Percentiles rank a stretch among this genome's conserved stretches.
phyloP scores from a whole-genome alignment of 2,329 filamentous ascomycete species.

The Ophiocordyceps unilateralis region DNA sequence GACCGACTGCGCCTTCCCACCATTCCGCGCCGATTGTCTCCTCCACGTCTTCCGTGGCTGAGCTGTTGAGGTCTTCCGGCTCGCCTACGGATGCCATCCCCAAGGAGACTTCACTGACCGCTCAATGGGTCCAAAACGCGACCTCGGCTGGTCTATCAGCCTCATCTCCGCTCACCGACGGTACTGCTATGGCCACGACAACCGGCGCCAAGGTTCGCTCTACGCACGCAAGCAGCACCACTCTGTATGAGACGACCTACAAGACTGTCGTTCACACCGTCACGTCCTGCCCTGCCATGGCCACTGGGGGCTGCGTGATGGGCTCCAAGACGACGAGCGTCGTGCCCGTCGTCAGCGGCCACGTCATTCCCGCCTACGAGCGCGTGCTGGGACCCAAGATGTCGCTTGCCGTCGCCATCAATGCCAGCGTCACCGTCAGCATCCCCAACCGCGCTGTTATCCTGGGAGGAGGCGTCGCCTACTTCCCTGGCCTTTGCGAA shows the following conservation, averaged over 20 bases:
- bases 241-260: neutral
- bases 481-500: neutral
- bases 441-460: neutral
- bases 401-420: neutral
- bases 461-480: neutral
- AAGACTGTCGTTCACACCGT: neutral
- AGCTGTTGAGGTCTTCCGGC: no score
- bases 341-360: neutral
- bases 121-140: no score
- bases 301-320: neutral
- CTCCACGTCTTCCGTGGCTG: no score
- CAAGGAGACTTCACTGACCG: no score
- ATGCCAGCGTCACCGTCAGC: neutral
- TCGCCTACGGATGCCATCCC: no score
- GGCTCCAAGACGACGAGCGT: neutral
- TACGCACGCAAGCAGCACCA: neutral
- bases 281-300: neutral
- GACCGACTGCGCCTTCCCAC: no score
- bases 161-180: no score
- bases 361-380: neutral
- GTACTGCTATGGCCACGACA: no score
- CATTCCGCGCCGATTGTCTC: no score
- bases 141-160: no score
- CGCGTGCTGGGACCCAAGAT: neutral
- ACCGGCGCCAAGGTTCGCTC: neutral